These are phyloP conservation scores for Conidiobolus incongruus DNA, from an alignment of 371 early-diverging fungal genomes.

Conservation along the genomic window DNA sequence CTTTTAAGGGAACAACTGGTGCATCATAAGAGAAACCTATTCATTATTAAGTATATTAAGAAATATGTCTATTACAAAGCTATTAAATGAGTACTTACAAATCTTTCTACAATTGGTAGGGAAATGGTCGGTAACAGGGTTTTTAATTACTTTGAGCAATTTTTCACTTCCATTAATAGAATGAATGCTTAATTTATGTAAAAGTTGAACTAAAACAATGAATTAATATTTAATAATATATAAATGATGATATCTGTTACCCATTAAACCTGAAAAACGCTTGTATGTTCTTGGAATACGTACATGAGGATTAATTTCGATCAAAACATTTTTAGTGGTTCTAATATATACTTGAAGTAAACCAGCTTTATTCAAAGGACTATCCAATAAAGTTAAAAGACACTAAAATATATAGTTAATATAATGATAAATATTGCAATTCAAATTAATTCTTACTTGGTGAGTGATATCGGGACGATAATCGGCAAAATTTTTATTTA, in stretches of 20 bases:
- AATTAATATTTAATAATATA: neutral
- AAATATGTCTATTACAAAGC: neutral
- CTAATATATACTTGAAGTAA: constrained; percentile 86
- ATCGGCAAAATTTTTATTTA: constrained; percentile 58
- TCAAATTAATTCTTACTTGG: constrained; percentile 31
- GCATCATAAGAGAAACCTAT: constrained; percentile 81
- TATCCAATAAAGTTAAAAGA: constrained; percentile 86
- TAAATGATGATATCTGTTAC: constrained; percentile 11
- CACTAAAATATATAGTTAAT: constrained; percentile 25
- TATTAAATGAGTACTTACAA: constrained; percentile 17
- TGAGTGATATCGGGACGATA: constrained; percentile 93
- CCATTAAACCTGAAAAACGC: constrained; percentile 93
- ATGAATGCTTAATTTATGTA: constrained; percentile 90
- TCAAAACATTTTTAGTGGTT: constrained; percentile 82
- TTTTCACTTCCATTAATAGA: constrained; percentile 77
- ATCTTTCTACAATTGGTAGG: constrained; percentile 72
- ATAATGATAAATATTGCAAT: neutral
- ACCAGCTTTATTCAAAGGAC: constrained; percentile 95
- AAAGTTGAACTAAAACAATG: constrained; percentile 58
- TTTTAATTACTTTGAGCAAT: constrained; percentile 88
- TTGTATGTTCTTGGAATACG: constrained; percentile 96
- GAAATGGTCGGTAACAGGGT: constrained; percentile 83
- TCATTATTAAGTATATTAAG: neutral
- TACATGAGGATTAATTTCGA: constrained; percentile 92
- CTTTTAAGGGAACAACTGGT: constrained; percentile 55